phyloP scores from a whole-genome alignment of 1,284 basidiomycete species.

The Cryptococcus deneoformans region DNA sequence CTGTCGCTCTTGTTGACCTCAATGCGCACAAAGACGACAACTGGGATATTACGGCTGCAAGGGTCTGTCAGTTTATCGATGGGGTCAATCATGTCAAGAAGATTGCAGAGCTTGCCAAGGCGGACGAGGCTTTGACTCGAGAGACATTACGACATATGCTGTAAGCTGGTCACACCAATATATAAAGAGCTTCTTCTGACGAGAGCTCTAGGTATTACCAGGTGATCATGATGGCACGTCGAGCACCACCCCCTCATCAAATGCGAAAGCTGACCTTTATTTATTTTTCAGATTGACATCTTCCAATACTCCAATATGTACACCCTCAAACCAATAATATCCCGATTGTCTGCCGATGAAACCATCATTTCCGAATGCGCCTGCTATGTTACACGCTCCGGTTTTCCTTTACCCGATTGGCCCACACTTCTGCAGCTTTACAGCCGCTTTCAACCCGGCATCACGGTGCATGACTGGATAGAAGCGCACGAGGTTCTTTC shows the following conservation, averaged over 20 bases:
- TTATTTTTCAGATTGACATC: conserved; percentile 65
- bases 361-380: conserved; percentile 86
- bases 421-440: conserved; percentile 80
- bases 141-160: conserved; percentile 89
- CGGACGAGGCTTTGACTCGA: conserved; percentile 77
- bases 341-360: conserved; percentile 76
- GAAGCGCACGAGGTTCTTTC: conserved; percentile 67
- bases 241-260: background rate
- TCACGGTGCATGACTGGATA: conserved; percentile 87
- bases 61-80: conserved; percentile 79
- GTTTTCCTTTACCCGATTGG: conserved; percentile 63
- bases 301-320: conserved; percentile 99
- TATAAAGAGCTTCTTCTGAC: background rate
- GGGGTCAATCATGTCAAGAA: conserved; percentile 87
- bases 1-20: conserved; percentile 82
- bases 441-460: conserved; percentile 77
- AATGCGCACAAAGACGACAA: conserved; percentile 77
- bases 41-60: conserved; percentile 91
- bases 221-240: conserved; percentile 73
- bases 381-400: conserved; percentile 72
- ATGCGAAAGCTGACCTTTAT: background rate
- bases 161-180: conserved; percentile 52
- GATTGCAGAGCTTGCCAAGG: conserved; percentile 89
- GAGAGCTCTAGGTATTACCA: conserved; percentile 72
- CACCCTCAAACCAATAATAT: conserved; percentile 75